These are phyloP conservation scores for Bruguiera hainesii DNA, from an alignment of 441 rosid genomes.

Conservation along the genomic window DNA sequence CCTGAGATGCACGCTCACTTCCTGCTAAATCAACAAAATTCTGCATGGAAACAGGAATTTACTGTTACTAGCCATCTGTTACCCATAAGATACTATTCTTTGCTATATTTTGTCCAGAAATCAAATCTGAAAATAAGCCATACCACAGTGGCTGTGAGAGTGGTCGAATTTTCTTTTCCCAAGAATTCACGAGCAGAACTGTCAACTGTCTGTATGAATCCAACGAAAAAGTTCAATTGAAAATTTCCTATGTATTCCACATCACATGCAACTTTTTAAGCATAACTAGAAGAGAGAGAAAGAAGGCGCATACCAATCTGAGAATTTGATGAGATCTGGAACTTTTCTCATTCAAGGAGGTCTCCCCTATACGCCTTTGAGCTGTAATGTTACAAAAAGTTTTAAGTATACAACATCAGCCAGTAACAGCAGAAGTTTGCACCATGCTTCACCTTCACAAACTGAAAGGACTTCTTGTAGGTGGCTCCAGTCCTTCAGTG, in stretches of 20 bases:
- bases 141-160: slow-evolving; percentile 84
- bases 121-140: slow-evolving; percentile 20
- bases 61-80: background rate
- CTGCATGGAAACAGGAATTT: slow-evolving; percentile 37
- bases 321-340: slow-evolving; percentile 95
- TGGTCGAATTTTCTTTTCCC: slow-evolving; percentile 62
- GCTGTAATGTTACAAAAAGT: slow-evolving; percentile 38
- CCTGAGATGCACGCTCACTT: slow-evolving; percentile 96
- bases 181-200: slow-evolving; percentile 81
- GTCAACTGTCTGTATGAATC: slow-evolving; percentile 58
- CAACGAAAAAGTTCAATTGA: background rate
- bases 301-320: slow-evolving; percentile 46
- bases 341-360: slow-evolving; percentile 73
- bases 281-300: slow-evolving; percentile 6
- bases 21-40: slow-evolving; percentile 95
- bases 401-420: slow-evolving; percentile 15
- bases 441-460: slow-evolving; percentile 66
- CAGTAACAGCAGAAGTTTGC: slow-evolving; percentile 14
- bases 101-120: background rate
- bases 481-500: slow-evolving; percentile 43
- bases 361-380: slow-evolving; percentile 85
- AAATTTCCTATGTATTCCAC: background rate
- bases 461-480: slow-evolving; percentile 40
- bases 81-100: background rate
- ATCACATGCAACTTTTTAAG: background rate